Conservation (phyloP, 345 rosid genomes). For the Acer yangbiense region DNA sequence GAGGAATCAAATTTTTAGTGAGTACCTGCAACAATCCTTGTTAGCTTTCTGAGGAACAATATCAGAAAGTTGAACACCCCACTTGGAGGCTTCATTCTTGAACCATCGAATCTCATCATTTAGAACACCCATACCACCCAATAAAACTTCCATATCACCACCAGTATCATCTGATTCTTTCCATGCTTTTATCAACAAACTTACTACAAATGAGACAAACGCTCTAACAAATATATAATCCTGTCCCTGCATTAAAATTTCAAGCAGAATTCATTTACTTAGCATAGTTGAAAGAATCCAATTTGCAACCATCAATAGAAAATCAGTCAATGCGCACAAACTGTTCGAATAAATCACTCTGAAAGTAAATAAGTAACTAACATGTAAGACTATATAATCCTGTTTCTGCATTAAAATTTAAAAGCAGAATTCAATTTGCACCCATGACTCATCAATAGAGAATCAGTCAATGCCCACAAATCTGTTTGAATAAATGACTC, state of each 20-base stretch:
- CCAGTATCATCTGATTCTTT: slow-evolving; percentile 49
- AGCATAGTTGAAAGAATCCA: slow-evolving; percentile 49
- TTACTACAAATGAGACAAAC: slow-evolving; percentile 66
- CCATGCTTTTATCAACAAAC: slow-evolving; percentile 68
- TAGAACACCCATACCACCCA: slow-evolving; percentile 64
- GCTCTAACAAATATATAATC: slow-evolving; percentile 79
- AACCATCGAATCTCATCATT: slow-evolving; percentile 81
- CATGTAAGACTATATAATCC: too few species aligned
- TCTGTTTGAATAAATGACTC: background rate
- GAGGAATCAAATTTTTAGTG: background rate
- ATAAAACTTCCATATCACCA: slow-evolving; percentile 52
- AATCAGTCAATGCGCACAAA: background rate
- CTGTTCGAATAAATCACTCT: background rate
- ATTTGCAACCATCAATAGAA: too few species aligned
- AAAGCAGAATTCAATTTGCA: too few species aligned
- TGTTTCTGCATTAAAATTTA: too few species aligned
- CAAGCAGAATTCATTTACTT: slow-evolving; percentile 32
- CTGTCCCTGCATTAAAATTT: slow-evolving; percentile 55
- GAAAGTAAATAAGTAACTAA: background rate
- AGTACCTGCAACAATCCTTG: slow-evolving; percentile 64
- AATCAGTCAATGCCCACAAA: background rate
- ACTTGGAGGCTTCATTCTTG: slow-evolving; percentile 67
- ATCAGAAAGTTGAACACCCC: slow-evolving; percentile 63
- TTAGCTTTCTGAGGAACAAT: slow-evolving; percentile 52
- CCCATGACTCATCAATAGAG: too few species aligned